Conservation (phyloP, 2,329 filamentous ascomycete species). For the Aspergillus udagawae region DNA sequence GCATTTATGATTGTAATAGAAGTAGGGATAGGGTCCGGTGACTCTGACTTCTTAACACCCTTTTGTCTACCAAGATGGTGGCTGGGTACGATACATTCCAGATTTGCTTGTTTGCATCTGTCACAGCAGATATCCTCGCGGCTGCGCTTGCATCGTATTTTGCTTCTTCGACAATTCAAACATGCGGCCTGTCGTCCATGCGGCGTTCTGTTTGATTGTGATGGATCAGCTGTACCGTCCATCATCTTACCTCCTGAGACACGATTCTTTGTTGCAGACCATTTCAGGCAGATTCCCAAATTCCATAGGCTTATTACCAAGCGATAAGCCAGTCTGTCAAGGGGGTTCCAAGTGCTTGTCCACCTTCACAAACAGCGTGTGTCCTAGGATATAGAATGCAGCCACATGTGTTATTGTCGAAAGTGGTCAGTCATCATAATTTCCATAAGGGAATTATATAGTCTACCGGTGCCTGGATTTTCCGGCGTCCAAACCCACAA, state of each 20-base stretch:
- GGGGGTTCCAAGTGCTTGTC: background rate
- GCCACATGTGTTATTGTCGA: background rate
- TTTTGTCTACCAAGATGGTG: constrained; percentile 71
- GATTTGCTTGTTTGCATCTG: constrained; percentile 55
- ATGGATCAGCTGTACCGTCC: constrained; percentile 1
- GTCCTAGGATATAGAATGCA: background rate
- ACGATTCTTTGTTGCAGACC: background rate
- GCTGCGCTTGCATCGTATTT: constrained; percentile 63
- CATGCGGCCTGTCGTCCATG: constrained; percentile 49
- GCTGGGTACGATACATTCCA: constrained; percentile 65
- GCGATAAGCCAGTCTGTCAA: background rate
- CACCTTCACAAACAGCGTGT: background rate
- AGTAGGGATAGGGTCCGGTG: constrained; percentile 22
- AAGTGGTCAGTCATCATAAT: background rate
- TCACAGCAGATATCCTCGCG: constrained; percentile 53
- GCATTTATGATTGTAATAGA: background rate
- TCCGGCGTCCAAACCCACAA: too few relatives aligned
- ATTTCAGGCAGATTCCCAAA: background rate
- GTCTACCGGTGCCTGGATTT: background rate
- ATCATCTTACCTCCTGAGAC: constrained; percentile 4
- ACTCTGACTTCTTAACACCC: constrained; percentile 65
- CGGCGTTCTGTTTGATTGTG: constrained; percentile 7
- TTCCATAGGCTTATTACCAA: background rate
- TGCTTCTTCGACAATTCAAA: constrained; percentile 62
- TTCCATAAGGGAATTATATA: background rate